These are phyloP conservation scores for Tulasnella sp. DNA, from an alignment of 768 basidiomycete species.

Conservation along the genomic window DNA sequence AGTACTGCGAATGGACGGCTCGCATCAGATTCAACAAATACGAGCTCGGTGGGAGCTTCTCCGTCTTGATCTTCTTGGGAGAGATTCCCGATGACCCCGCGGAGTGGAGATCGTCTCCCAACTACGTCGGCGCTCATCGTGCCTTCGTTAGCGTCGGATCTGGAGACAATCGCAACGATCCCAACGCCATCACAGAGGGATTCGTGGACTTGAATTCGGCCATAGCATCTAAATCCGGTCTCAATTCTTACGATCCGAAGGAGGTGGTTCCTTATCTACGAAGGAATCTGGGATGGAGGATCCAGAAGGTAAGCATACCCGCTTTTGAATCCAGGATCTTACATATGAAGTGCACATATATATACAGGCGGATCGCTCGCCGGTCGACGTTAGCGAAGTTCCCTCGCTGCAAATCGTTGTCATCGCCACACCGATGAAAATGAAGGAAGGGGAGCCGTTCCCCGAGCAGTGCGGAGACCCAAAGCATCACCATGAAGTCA, in stretches of 20 bases:
- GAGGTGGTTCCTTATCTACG: constrained; percentile 39
- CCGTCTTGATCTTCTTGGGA: constrained; percentile 45
- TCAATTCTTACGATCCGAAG: constrained; percentile 34
- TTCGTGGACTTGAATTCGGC: constrained; percentile 40
- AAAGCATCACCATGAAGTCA: background rate
- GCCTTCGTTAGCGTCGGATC: constrained; percentile 36
- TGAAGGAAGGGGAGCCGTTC: background rate
- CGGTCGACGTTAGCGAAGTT: background rate
- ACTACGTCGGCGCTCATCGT: constrained; percentile 39
- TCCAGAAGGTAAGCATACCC: constrained; percentile 38
- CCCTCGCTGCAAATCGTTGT: background rate
- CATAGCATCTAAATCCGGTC: constrained; percentile 26
- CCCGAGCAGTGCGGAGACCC: background rate
- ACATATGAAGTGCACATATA: too few species aligned
- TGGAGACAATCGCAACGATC: constrained; percentile 29
- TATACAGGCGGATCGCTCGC: background rate
- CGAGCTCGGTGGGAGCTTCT: constrained; percentile 39
- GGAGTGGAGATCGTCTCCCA: constrained; percentile 33
- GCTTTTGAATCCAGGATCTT: too few species aligned
- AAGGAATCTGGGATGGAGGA: constrained; percentile 38
- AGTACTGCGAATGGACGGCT: constrained; percentile 37
- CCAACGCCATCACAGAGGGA: constrained; percentile 33
- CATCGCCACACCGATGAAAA: background rate
- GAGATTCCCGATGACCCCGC: constrained; percentile 33
- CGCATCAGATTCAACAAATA: constrained; percentile 39